Conservation (phyloP, 148 eudicot genomes). For the Beta vulgaris region DNA sequence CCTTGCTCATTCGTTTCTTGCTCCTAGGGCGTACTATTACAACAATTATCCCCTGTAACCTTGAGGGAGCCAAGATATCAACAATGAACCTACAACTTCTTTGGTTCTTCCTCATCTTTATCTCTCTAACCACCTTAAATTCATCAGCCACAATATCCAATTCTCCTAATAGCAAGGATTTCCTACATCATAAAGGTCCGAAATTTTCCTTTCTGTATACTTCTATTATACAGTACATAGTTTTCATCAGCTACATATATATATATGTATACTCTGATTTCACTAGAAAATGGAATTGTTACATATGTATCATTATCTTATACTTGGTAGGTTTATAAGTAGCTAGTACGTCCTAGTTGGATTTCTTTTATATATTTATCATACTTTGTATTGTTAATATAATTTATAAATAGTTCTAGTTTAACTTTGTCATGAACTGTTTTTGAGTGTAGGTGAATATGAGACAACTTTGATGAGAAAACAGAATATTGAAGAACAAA, state of each 20-base stretch:
- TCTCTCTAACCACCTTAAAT: background rate
- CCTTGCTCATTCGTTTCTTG: background rate
- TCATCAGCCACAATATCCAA: background rate
- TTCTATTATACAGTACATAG: background rate
- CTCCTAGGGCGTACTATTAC: no score
- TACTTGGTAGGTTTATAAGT: background rate
- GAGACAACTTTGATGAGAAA: background rate
- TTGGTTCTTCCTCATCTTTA: constrained; percentile 5
- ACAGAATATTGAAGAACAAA: background rate
- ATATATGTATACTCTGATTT: no score
- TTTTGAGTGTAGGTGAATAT: constrained; percentile 10
- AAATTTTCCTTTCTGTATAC: background rate
- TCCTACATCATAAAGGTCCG: background rate
- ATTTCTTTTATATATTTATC: no score
- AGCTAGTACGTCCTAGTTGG: no score
- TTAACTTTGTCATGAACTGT: background rate
- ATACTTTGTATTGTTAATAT: no score
- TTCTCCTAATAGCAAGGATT: background rate
- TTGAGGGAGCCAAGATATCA: no score
- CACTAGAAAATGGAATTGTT: no score
- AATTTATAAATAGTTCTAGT: no score
- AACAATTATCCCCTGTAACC: no score
- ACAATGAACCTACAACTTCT: background rate
- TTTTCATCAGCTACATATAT: background rate
- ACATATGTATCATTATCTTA: no score